Conservation (phyloP, 2,329 filamentous ascomycete genomes). For the Arthrobotrys entomopaga region DNA sequence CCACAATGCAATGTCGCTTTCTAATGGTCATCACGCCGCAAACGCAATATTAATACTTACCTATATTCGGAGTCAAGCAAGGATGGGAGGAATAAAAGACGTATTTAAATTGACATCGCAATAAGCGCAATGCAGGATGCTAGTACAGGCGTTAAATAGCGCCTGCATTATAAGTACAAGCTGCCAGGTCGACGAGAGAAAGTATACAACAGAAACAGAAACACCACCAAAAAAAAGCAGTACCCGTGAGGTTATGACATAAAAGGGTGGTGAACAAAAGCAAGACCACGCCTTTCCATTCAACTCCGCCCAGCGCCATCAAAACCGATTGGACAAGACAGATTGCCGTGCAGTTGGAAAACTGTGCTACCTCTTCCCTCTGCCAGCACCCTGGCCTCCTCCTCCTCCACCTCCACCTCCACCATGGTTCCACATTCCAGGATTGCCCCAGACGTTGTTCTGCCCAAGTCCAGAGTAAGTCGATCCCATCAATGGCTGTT, state of each 20-base stretch:
- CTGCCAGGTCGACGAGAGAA: neutral
- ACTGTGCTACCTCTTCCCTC: slow-evolving; percentile 37
- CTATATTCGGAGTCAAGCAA: no score
- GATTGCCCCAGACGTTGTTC: slow-evolving; percentile 51
- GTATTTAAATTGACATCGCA: no score
- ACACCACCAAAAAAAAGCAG: slow-evolving; percentile 1
- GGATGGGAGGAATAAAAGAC: no score
- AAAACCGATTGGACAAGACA: slow-evolving; percentile 37
- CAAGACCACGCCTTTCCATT: slow-evolving; percentile 25
- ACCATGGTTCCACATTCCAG: slow-evolving; percentile 33
- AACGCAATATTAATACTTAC: no score
- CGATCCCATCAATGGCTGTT: slow-evolving; percentile 35
- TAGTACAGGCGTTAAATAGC: no score
- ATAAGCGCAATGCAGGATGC: neutral
- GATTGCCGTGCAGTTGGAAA: slow-evolving; percentile 12
- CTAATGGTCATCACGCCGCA: no score
- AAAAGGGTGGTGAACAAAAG: slow-evolving; percentile 2
- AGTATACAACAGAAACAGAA: neutral
- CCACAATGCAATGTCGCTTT: no score
- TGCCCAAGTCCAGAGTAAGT: slow-evolving; percentile 44
- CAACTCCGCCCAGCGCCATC: slow-evolving; percentile 46
- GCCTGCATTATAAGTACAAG: no score
- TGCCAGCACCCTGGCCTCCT: slow-evolving; percentile 29
- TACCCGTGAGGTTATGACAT: neutral
- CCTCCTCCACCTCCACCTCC: slow-evolving; percentile 23